A percentile compares a stretch with the other conserved stretches of the same genome.
These are phyloP conservation scores for Stephanodiscus triporus DNA, from an alignment of 108 stramenopile genomes.

Conservation along the genomic window DNA sequence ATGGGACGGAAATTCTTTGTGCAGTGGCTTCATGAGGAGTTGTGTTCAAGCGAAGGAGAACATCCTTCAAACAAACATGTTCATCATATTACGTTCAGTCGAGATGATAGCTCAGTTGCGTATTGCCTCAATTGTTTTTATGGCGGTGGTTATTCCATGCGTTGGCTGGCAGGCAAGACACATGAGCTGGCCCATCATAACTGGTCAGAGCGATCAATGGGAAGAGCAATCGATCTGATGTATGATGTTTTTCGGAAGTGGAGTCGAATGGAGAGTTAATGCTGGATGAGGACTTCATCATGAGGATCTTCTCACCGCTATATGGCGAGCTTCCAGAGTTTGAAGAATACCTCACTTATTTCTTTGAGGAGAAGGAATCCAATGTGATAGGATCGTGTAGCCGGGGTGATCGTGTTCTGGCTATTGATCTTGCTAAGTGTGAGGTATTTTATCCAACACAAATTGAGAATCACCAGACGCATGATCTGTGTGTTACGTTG, in stretches of 20 bases:
- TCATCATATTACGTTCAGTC: constrained; percentile 2
- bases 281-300: constrained; percentile 8
- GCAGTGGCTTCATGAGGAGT: background rate
- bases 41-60: background rate
- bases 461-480: constrained; percentile 1
- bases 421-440: constrained; percentile 2
- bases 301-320: constrained; percentile 7
- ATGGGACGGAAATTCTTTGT: background rate
- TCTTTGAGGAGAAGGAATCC: constrained; percentile 5
- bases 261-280: background rate
- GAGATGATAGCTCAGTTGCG: constrained; percentile 10
- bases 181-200: constrained; percentile 18
- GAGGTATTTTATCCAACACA: constrained; percentile 6
- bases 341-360: constrained; percentile 4
- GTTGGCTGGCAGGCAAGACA: constrained; percentile 3
- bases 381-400: background rate
- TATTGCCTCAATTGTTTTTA: constrained; percentile 1
- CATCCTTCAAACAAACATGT: constrained; percentile 3
- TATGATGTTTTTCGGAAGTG: background rate
- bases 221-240: constrained; percentile 4
- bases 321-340: constrained; percentile 8
- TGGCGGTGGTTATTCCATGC: background rate
- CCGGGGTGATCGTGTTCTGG: constrained; percentile 1
- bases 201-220: constrained; percentile 12
- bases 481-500: background rate